A percentile compares a stretch with the other conserved stretches of the same genome.
Evolutionary conservation across 2,329 filamentous ascomycete genomes (phyloP).

Genomic region (Fusarium scirpi): DNA sequence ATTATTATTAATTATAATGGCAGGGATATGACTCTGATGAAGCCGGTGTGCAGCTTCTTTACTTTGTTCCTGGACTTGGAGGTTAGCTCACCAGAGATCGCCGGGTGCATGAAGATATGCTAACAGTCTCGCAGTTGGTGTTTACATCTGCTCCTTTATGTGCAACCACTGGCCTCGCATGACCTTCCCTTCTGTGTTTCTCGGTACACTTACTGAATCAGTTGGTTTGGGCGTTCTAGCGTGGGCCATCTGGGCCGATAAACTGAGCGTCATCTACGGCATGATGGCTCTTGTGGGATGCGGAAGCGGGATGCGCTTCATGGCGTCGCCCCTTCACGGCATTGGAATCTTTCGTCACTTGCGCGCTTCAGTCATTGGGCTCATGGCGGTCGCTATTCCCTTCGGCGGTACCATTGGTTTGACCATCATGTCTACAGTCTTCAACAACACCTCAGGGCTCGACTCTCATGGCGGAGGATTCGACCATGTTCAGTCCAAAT

Average conservation of each 20-base stretch:
- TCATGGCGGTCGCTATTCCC: conserved; percentile 69
- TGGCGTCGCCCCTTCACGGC: conserved; percentile 72
- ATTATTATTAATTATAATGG: not conserved
- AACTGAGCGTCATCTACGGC: conserved; percentile 66
- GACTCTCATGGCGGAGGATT: conserved; percentile 43
- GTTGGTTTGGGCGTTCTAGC: conserved; percentile 69
- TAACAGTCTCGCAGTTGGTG: conserved; percentile 56
- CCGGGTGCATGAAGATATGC: not conserved
- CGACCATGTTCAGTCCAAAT: conserved; percentile 34
- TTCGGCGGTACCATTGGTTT: conserved; percentile 74
- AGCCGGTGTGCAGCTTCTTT: conserved; percentile 69
- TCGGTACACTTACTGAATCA: conserved; percentile 68
- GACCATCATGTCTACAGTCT: conserved; percentile 76
- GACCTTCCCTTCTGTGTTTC: conserved; percentile 69
- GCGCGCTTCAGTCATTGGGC: conserved; percentile 69
- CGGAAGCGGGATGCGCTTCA: conserved; percentile 73
- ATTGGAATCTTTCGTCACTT: conserved; percentile 70
- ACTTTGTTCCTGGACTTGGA: conserved; percentile 72
- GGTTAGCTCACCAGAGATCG: conserved; percentile 50
- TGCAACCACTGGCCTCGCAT: conserved; percentile 72
- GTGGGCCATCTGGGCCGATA: conserved; percentile 64
- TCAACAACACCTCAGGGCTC: conserved; percentile 67
- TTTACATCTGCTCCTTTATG: conserved; percentile 67
- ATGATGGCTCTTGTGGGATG: conserved; percentile 75
- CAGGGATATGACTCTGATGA: conserved; percentile 62